These are phyloP conservation scores for Xanthoparmelia taractica DNA, from an alignment of 495 filamentous ascomycete genomes.

Conservation along the genomic window DNA sequence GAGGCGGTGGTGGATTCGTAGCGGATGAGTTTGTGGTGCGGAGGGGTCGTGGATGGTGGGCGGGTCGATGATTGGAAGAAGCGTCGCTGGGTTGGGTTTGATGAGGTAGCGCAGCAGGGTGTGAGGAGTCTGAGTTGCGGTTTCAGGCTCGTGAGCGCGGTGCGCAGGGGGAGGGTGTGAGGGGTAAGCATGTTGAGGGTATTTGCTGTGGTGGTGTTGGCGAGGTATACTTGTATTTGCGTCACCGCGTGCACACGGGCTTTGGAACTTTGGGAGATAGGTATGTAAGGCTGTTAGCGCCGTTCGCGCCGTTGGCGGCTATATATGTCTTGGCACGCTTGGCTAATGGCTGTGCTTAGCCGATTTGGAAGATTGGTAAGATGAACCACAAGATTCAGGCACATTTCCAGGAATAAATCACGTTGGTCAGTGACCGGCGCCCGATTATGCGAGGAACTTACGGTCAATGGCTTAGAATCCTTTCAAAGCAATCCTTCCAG, in stretches of 20 bases:
- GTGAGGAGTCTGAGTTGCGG: neutral
- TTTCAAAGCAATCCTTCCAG: neutral
- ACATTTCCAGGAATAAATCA: too few relatives aligned
- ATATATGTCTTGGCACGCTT: neutral
- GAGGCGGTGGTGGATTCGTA: conserved; percentile 8
- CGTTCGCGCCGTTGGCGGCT: neutral
- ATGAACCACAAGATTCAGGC: too few relatives aligned
- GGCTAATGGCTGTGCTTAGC: too few relatives aligned
- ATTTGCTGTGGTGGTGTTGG: too few relatives aligned
- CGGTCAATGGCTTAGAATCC: neutral
- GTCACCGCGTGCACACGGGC: neutral
- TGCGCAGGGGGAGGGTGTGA: neutral
- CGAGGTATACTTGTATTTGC: too few relatives aligned
- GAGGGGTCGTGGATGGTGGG: conserved; percentile 10
- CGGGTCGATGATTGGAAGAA: neutral
- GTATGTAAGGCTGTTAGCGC: conserved; percentile 1
- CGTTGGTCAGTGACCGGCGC: too few relatives aligned
- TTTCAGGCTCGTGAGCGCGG: neutral
- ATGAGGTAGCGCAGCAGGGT: neutral
- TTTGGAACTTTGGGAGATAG: neutral
- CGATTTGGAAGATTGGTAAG: too few relatives aligned
- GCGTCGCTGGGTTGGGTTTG: neutral
- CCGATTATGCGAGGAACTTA: too few relatives aligned
- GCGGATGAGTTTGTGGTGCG: conserved; percentile 3
- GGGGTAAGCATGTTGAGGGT: neutral